Evolutionary conservation across 257 asterid species (phyloP), one percentile per base, ranked within the genome.

Genomic region (Solanum phureja): DNA sequence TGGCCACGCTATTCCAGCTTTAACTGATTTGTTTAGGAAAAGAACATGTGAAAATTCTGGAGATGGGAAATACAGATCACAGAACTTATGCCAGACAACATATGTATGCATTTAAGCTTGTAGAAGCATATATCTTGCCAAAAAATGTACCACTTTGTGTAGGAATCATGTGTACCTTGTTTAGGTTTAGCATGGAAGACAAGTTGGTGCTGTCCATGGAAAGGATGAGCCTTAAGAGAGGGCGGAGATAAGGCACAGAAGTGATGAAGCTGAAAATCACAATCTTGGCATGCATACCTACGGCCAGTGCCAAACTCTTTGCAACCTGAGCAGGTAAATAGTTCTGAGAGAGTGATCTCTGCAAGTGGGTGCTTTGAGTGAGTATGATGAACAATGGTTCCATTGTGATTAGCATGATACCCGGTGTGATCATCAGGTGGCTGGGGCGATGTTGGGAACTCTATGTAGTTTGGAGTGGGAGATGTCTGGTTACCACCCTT

Each of bases 141-240:
- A 16, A 40, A 34, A 21, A 11, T 16, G n/a, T 37, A 40, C 33
- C 49, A 66, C 40, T 19, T 38, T 11, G 46, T 72, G 64, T 29
- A 46, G 85, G 85, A 82, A 82, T 19, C 6, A 18, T 16, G 37
- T 6, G 64, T 90, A 92, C 98, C 98, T 91, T 91, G 92, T 90
- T 89, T 95, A 3, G 98, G 94, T 86, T 93, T 92, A 18, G 97
- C 87, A 69, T 95, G 98, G 93, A 95, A 92, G 52, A 93, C 83
- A 21, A 95, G 95, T 24, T 93, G 98, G 92, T 96, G 99, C 7
- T 95, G 98, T 88, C 92, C 95, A 89, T 96, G 99, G 27, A 96
- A 91, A 35, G 97, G 97, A 89, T 96, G 99, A 83, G 87, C 89
- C 75, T 93, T 90, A 40, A 95, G 90, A 56, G 90, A 21, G 0